Conservation (phyloP, 2,329 filamentous ascomycete genomes). For the Bipolaris cookei region DNA sequence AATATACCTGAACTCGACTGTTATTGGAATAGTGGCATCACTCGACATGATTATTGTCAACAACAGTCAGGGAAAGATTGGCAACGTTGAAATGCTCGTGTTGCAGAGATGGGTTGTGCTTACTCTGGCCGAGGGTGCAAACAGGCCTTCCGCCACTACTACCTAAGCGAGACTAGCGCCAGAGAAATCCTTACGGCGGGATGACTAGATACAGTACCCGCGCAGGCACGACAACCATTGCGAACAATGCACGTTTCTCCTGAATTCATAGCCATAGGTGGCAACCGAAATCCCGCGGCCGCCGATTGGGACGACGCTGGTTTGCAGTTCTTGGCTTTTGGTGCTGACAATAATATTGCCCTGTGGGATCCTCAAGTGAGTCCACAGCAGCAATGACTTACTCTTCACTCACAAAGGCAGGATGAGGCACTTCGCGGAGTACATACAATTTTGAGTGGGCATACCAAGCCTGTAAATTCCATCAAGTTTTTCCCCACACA, state of each 20-base stretch:
- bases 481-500: constrained; percentile 74
- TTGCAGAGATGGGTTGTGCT: constrained; percentile 7
- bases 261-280: constrained; percentile 75
- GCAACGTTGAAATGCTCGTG: background rate
- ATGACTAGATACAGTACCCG: constrained; percentile 27
- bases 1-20: constrained; percentile 74
- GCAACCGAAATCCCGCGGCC: constrained; percentile 86
- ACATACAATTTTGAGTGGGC: constrained; percentile 71
- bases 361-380: constrained; percentile 82
- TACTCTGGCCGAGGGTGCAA: constrained; percentile 8
- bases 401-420: constrained; percentile 37
- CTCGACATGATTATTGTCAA: constrained; percentile 31
- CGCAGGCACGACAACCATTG: constrained; percentile 22
- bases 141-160: background rate
- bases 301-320: constrained; percentile 80
- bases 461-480: constrained; percentile 80
- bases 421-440: constrained; percentile 64
- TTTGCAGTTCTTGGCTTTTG: constrained; percentile 79
- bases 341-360: constrained; percentile 86
- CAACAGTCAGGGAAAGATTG: background rate
- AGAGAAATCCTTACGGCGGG: constrained; percentile 35
- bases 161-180: constrained; percentile 42
- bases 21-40: constrained; percentile 60
- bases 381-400: constrained; percentile 18
- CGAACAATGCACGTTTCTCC: constrained; percentile 39